phyloP scores from a whole-genome alignment of 768 basidiomycete species.

The Candolleomyces efflorescens region DNA sequence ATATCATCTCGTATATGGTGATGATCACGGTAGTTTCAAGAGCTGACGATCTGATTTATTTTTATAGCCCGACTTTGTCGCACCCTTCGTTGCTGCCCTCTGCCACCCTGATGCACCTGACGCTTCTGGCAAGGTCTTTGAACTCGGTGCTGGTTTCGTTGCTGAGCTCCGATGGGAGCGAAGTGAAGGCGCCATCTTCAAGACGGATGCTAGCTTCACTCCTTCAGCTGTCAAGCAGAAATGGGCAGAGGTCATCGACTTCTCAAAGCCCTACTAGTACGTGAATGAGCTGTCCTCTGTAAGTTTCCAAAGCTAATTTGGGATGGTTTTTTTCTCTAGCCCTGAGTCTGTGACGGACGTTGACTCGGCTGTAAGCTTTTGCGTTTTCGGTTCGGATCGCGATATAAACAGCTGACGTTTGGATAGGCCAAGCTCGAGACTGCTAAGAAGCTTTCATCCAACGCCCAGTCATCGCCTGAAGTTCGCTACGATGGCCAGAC shows the following conservation, averaged over 20 bases:
- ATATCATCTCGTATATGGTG: background rate
- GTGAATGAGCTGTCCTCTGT: constrained; percentile 20
- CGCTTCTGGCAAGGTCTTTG: constrained; percentile 79
- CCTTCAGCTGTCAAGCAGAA: constrained; percentile 90
- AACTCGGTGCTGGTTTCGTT: constrained; percentile 89
- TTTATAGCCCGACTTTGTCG: constrained; percentile 80
- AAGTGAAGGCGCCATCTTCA: constrained; percentile 83
- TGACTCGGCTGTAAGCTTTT: constrained; percentile 43
- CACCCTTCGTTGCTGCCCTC: constrained; percentile 86
- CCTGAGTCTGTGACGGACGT: constrained; percentile 62
- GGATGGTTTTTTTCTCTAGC: constrained; percentile 30
- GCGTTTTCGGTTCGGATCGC: constrained; percentile 6
- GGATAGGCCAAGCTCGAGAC: constrained; percentile 53
- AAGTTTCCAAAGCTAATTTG: constrained; percentile 4
- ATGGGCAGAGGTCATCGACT: constrained; percentile 82
- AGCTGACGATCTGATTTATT: constrained; percentile 1
- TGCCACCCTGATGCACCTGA: constrained; percentile 82
- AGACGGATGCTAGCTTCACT: constrained; percentile 85
- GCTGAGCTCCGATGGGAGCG: constrained; percentile 94
- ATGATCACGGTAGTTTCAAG: too few relatives aligned
- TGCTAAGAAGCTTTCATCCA: constrained; percentile 60
- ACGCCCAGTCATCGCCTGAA: constrained; percentile 61
- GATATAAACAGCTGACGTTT: background rate
- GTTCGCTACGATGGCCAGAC: constrained; percentile 89
- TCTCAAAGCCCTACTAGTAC: constrained; percentile 65